Conservation (phyloP, 257 asterid genomes). For the Coffea eugenioides region DNA sequence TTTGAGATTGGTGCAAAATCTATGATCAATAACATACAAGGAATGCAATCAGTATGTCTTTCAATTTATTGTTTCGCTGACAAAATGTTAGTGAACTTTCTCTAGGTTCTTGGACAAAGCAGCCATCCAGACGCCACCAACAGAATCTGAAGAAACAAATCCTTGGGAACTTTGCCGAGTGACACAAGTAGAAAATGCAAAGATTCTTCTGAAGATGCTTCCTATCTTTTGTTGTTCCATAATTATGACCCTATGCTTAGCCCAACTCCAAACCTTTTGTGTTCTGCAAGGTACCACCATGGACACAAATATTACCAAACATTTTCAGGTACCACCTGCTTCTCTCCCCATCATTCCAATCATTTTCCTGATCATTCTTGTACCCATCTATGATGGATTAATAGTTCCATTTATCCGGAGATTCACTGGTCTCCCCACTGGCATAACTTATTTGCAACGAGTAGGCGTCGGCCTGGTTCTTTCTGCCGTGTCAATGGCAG, state of each 20-base stretch:
- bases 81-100: not conserved
- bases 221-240: slow-evolving; percentile 73
- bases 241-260: slow-evolving; percentile 75
- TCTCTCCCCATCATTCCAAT: slow-evolving; percentile 70
- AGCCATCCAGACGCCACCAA: slow-evolving; percentile 44
- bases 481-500: slow-evolving; percentile 63
- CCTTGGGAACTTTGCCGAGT: slow-evolving; percentile 73
- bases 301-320: slow-evolving; percentile 50
- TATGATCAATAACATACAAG: too few species aligned
- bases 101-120: slow-evolving; percentile 71
- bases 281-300: slow-evolving; percentile 67
- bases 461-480: slow-evolving; percentile 71
- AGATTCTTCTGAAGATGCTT: slow-evolving; percentile 52
- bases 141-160: slow-evolving; percentile 20
- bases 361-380: slow-evolving; percentile 39
- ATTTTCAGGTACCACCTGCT: slow-evolving; percentile 61
- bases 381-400: slow-evolving; percentile 61
- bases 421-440: slow-evolving; percentile 64
- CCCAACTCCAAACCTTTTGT: slow-evolving; percentile 81
- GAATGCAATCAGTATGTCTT: not conserved
- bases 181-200: slow-evolving; percentile 82
- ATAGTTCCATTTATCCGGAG: slow-evolving; percentile 50
- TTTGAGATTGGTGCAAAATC: not conserved
- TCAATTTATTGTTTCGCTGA: not conserved
- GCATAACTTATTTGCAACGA: slow-evolving; percentile 69